These are phyloP conservation scores for Grammothele lineata DNA, from an alignment of 768 basidiomycete species.

Conservation along the genomic window DNA sequence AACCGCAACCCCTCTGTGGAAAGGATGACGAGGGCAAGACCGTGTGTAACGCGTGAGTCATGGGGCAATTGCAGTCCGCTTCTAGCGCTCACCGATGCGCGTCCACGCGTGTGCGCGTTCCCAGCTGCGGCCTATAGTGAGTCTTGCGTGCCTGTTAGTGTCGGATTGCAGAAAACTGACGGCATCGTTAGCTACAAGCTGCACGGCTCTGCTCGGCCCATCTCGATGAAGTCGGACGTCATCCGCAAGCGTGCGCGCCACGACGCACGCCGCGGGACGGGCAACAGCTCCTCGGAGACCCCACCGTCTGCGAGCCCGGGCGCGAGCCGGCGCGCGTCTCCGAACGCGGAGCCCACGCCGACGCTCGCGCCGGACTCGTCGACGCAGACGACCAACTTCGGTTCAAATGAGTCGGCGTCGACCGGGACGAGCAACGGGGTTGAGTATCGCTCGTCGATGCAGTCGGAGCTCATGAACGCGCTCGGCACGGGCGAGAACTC, in stretches of 20 bases:
- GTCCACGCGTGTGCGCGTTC: slow-evolving; percentile 3
- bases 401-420: slow-evolving; percentile 30
- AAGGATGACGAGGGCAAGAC: slow-evolving; percentile 92
- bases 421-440: slow-evolving; percentile 24
- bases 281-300: slow-evolving; percentile 54
- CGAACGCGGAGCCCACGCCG: slow-evolving; percentile 50
- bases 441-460: slow-evolving; percentile 35
- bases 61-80: neutral
- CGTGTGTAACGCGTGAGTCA: slow-evolving; percentile 81
- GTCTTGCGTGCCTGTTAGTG: slow-evolving; percentile 21
- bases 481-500: slow-evolving; percentile 30
- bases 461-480: slow-evolving; percentile 51
- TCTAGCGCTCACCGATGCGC: slow-evolving; percentile 16
- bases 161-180: slow-evolving; percentile 8
- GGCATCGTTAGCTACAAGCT: slow-evolving; percentile 57
- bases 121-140: slow-evolving; percentile 75
- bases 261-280: slow-evolving; percentile 57
- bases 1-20: slow-evolving; percentile 86
- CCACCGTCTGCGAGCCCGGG: slow-evolving; percentile 69
- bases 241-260: slow-evolving; percentile 85
- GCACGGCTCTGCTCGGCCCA: slow-evolving; percentile 80
- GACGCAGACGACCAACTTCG: slow-evolving; percentile 41
- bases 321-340: slow-evolving; percentile 70
- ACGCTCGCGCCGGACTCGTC: slow-evolving; percentile 70
- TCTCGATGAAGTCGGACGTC: slow-evolving; percentile 89